Conservation (phyloP, 768 basidiomycete species). For the Dentipellis fragilis region DNA sequence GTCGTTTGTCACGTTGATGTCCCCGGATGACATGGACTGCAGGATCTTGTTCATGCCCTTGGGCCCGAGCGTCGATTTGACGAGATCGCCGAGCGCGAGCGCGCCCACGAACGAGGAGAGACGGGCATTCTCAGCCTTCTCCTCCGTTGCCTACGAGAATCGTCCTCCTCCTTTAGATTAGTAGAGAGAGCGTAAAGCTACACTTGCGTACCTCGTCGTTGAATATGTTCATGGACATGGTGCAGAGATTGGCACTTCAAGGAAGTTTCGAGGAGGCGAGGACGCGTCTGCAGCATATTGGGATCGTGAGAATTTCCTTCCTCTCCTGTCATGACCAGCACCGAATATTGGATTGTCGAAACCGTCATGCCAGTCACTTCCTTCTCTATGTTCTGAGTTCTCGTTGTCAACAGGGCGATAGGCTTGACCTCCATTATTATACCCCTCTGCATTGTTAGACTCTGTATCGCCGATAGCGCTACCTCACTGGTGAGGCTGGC, state of each 20-base stretch:
- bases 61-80: conserved; percentile 96
- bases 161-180: background rate
- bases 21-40: conserved; percentile 80
- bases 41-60: conserved; percentile 99
- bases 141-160: conserved; percentile 65
- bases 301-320: too few species aligned
- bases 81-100: conserved; percentile 92
- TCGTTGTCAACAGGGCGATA: too few species aligned
- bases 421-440: too few species aligned
- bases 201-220: conserved; percentile 43
- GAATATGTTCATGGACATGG: conserved; percentile 66
- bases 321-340: too few species aligned
- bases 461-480: too few species aligned
- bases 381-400: too few species aligned
- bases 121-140: conserved; percentile 96
- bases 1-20: conserved; percentile 97
- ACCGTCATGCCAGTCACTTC: too few species aligned
- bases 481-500: too few species aligned
- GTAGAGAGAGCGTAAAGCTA: background rate
- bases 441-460: too few species aligned
- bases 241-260: background rate
- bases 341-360: too few species aligned
- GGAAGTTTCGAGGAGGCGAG: too few species aligned
- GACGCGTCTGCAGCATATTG: too few species aligned
- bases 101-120: conserved; percentile 97